phyloP scores from a whole-genome alignment of 371 early-diverging fungal species.

The Mycotypha africana region DNA sequence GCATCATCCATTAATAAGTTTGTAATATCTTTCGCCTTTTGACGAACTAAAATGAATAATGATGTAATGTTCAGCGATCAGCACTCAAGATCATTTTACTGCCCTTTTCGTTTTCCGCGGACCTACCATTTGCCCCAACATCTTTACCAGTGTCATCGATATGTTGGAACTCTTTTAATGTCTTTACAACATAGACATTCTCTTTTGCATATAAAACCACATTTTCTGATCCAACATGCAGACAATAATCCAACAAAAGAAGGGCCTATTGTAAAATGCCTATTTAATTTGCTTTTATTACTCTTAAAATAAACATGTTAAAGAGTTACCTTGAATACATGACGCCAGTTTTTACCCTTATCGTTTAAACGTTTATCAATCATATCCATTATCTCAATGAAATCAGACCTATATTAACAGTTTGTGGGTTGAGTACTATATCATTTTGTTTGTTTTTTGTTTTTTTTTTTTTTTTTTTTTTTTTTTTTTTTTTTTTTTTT shows the following conservation, averaged over 20 bases:
- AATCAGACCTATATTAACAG: constrained; percentile 63
- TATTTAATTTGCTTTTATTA: background rate
- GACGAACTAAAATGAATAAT: constrained; percentile 52
- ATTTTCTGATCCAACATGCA: constrained; percentile 77
- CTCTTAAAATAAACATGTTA: background rate
- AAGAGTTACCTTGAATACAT: constrained; percentile 95
- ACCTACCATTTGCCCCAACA: constrained; percentile 86
- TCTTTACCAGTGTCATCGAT: constrained; percentile 89
- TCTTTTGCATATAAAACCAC: constrained; percentile 82
- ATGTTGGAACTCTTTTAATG: constrained; percentile 90
- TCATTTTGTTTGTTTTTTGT: no score
- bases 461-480: no score
- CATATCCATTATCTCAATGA: constrained; percentile 94
- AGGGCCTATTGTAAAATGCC: constrained; percentile 24
- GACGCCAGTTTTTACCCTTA: constrained; percentile 95
- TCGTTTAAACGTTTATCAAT: constrained; percentile 94
- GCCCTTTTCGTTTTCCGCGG: no score
- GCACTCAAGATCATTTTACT: background rate
- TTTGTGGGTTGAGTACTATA: no score
- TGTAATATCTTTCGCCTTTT: constrained; percentile 88
- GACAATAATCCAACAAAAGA: constrained; percentile 61
- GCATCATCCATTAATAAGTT: constrained; percentile 73
- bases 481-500: constrained; percentile 2
- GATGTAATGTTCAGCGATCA: no score
- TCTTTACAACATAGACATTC: constrained; percentile 87